Conservation (phyloP, 2,329 filamentous ascomycete species). For the Penicillium sp. region DNA sequence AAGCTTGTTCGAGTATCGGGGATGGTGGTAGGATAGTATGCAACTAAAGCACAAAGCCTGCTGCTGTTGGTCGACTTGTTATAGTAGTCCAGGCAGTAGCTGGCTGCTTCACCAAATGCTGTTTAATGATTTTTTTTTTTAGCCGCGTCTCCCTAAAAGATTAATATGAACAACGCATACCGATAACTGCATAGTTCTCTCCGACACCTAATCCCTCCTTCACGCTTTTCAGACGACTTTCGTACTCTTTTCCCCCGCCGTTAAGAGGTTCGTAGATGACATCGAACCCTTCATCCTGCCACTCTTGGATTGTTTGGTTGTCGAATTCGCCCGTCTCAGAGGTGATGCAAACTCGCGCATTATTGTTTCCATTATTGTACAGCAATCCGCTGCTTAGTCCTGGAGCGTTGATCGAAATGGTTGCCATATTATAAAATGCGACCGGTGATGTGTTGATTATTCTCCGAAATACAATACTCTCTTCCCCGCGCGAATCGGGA, state of each 20-base stretch:
- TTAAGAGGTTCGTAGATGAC: slow-evolving; percentile 62
- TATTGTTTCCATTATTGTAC: slow-evolving; percentile 38
- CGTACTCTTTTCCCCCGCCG: slow-evolving; percentile 55
- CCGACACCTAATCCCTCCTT: slow-evolving; percentile 59
- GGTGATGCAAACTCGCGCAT: slow-evolving; percentile 38
- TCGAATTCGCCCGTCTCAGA: slow-evolving; percentile 55
- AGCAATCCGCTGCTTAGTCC: slow-evolving; percentile 37
- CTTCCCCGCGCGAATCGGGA: too few species aligned
- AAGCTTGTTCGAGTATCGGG: slow-evolving; percentile 51
- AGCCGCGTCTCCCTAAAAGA: background rate
- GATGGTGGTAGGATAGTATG: slow-evolving; percentile 66
- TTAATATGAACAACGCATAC: slow-evolving; percentile 42
- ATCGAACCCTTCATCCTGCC: slow-evolving; percentile 65
- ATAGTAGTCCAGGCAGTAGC: slow-evolving; percentile 62
- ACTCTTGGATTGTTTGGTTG: slow-evolving; percentile 56
- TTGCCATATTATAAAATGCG: slow-evolving; percentile 31
- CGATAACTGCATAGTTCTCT: slow-evolving; percentile 67
- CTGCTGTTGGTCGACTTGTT: slow-evolving; percentile 59
- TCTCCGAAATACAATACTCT: too few species aligned
- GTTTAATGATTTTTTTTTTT: background rate
- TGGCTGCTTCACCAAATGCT: slow-evolving; percentile 68
- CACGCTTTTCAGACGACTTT: slow-evolving; percentile 55
- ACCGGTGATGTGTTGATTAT: background rate
- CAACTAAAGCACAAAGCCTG: slow-evolving; percentile 61
- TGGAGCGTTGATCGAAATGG: slow-evolving; percentile 38